Base-by-base conservation (phyloP, 2,329 filamentous ascomycete genomes). In the Fusarium drepaniforme region DNA sequence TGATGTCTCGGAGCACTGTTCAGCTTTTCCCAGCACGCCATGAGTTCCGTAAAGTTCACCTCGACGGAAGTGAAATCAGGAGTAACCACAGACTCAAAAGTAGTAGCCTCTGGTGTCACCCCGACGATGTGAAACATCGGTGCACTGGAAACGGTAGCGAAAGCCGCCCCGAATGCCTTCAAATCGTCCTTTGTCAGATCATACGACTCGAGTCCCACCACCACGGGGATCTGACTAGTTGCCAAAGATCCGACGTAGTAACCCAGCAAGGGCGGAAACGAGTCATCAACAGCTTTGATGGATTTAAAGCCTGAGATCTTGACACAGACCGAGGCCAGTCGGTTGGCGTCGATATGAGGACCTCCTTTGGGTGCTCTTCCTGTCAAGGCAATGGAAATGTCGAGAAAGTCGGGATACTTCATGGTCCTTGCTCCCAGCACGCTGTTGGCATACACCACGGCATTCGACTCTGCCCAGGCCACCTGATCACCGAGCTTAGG, bases 351-450 rank as follows among this genome's bases (percentile, higher is more conserved):
- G 85, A 74, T 80, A 85, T 66, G 84, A 83, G 72, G 86, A 83
- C 58, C 89, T 86, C 75, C 81, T 87, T 73, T 81, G 86, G 30
- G 84, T 86, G 68, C 88, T 87, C 83, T 78, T 1, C 86, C 85
- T 0, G 85, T 86, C 56, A 87, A 64, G 0, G 84, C 85, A 40
- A 86, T 84, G 46, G 68, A 68, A n/a, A 86, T 80, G 37, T 87
- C 85, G 3, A 87, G 78, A 40, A 83, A 85, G 61, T 87, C 85
- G 0, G 86, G 86, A 66, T 85, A 86, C 66, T 87, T 87, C 65
- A 83, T 81, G 1, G 85, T 87, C 23, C 80, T 80, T 0, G 85
- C 85, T 0, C 85, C 85, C 0, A 87, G 80, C 0, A 87, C 83
- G 64, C 85, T 87, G 49, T 87, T 87, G 1, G 85, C 84, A 66